phyloP scores from a whole-genome alignment of 306 rosid genomes.

The Sicyos baderoa region DNA sequence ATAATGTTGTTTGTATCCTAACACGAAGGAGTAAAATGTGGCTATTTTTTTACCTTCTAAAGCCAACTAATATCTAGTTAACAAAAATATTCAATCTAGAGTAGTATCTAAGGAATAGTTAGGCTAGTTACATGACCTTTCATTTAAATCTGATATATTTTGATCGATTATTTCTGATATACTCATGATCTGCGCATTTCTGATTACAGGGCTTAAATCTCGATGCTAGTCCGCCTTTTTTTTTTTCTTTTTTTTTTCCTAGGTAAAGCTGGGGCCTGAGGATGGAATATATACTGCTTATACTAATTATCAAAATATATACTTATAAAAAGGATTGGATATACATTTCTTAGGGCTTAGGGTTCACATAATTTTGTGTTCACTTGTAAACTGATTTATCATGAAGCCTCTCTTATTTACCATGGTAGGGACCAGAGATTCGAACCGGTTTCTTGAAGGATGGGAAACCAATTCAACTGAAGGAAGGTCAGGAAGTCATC shows the following conservation, averaged over 20 bases:
- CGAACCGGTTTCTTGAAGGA: conserved; percentile 81
- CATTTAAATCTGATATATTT: conserved; percentile 3
- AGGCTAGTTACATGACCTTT: not conserved
- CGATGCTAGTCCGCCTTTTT: not conserved
- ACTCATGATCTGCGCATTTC: not conserved
- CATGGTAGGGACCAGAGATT: conserved; percentile 84
- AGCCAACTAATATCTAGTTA: not conserved
- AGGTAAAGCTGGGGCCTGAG: not conserved
- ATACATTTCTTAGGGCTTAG: not conserved
- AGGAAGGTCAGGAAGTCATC: conserved; percentile 85
- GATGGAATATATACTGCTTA: not conserved
- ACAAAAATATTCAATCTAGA: not conserved
- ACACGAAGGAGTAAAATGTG: not conserved
- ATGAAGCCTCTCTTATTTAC: not conserved
- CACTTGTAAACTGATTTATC: not conserved
- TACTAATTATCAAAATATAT: not conserved
- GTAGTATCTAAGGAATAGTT: not conserved
- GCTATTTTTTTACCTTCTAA: not conserved
- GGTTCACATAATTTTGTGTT: not conserved
- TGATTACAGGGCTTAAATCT: not conserved
- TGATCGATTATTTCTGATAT: not conserved
- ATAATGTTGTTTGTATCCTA: no score
- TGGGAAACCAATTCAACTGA: conserved; percentile 79
- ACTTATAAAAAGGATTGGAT: not conserved
- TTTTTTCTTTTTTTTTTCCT: not conserved